These are phyloP conservation scores for Moricandia arvensis DNA, from an alignment of 345 rosid species.

Conservation along the genomic window DNA sequence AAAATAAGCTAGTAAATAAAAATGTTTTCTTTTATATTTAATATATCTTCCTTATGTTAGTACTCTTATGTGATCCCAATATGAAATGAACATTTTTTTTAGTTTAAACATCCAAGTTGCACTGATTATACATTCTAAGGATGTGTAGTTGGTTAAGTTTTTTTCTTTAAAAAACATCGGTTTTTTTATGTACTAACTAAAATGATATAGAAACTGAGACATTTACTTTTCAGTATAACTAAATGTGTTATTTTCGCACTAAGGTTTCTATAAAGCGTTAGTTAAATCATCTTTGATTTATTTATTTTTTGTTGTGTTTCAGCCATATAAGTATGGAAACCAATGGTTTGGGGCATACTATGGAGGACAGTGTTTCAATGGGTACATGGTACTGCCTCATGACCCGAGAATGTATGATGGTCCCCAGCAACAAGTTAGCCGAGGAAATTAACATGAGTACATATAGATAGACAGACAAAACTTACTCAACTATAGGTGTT, in stretches of 20 bases:
- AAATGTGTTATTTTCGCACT: background rate
- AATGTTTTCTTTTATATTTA: background rate
- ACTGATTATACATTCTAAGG: background rate
- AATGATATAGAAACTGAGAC: background rate
- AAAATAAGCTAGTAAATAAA: no score
- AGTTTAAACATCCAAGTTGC: background rate
- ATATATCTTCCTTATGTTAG: background rate
- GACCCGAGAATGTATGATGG: slow-evolving; percentile 80
- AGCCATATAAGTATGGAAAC: slow-evolving; percentile 71
- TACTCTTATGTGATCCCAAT: background rate
- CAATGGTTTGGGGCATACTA: slow-evolving; percentile 81
- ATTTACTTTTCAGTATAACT: background rate
- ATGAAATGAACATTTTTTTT: background rate
- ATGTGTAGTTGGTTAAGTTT: background rate
- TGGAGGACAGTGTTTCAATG: slow-evolving; percentile 77
- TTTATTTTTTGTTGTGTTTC: slow-evolving; percentile 26
- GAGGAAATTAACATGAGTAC: slow-evolving; percentile 34
- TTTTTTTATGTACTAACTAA: background rate
- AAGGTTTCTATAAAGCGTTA: background rate
- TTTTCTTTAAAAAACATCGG: slow-evolving; percentile 18
- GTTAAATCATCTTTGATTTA: background rate
- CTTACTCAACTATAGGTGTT: slow-evolving; percentile 27
- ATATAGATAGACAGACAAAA: slow-evolving; percentile 10
- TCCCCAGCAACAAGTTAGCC: slow-evolving; percentile 95
- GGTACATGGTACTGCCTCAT: slow-evolving; percentile 69